A percentile compares a stretch with the other conserved stretches of the same genome.
Conservation (phyloP, 495 filamentous ascomycete genomes). For the Astrocystis sublimbata region DNA sequence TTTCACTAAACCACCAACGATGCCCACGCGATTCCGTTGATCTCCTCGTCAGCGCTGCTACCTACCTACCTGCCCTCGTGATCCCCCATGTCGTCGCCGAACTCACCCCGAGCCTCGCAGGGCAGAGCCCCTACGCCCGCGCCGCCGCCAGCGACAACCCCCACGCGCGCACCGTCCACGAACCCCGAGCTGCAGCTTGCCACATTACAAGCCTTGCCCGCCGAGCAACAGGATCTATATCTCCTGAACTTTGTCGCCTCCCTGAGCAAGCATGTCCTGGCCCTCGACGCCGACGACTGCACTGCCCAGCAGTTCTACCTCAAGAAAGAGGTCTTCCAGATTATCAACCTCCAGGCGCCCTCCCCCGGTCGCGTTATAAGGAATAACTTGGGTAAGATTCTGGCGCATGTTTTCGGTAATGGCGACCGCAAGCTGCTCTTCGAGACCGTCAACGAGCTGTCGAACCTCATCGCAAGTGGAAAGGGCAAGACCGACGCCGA, state of each 20-base stretch:
- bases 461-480: constrained; percentile 69
- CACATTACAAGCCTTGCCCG: constrained; percentile 85
- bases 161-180: constrained; percentile 35
- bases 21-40: constrained; percentile 4
- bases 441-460: constrained; percentile 88
- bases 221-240: constrained; percentile 94
- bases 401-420: constrained; percentile 79
- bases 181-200: constrained; percentile 76
- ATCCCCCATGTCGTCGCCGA: constrained; percentile 19
- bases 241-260: constrained; percentile 85
- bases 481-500: constrained; percentile 77
- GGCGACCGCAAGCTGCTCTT: constrained; percentile 91
- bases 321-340: constrained; percentile 87
- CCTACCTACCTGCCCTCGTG: constrained; percentile 3
- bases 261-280: constrained; percentile 76
- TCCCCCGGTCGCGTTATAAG: constrained; percentile 85
- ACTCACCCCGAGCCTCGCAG: constrained; percentile 27
- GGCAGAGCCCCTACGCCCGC: constrained; percentile 23
- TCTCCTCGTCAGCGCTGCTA: neutral
- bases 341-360: constrained; percentile 83
- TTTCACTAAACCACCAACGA: neutral
- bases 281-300: constrained; percentile 71
- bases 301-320: constrained; percentile 85
- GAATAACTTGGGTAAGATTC: constrained; percentile 81
- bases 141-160: constrained; percentile 28